Conservation (phyloP, 768 basidiomycete genomes). For the Fomitopsis serialis region DNA sequence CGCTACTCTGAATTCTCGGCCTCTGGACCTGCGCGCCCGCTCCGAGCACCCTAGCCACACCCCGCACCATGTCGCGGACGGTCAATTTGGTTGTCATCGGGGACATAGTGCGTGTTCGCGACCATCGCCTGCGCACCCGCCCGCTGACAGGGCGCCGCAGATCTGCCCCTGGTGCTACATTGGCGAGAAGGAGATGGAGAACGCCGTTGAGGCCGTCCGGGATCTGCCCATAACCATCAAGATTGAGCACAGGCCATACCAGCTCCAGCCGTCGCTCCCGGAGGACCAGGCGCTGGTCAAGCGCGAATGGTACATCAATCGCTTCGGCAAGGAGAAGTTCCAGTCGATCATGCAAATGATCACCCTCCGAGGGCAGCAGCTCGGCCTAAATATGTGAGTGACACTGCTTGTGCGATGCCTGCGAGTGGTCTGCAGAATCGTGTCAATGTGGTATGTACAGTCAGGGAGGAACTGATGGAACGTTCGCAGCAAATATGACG, state of each 20-base stretch:
- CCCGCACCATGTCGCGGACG: constrained; percentile 6
- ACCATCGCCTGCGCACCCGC: neutral
- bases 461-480: too few species aligned
- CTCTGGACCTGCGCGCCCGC: too few species aligned
- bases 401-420: neutral
- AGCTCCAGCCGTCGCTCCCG: constrained; percentile 34
- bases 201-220: constrained; percentile 28
- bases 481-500: constrained; percentile 48
- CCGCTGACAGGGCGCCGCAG: constrained; percentile 15
- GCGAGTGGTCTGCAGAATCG: neutral
- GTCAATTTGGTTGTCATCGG: constrained; percentile 26
- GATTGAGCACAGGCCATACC: constrained; percentile 43
- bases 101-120: constrained; percentile 27
- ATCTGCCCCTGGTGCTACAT: constrained; percentile 40
- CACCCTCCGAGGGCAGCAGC: constrained; percentile 27
- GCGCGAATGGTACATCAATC: constrained; percentile 22
- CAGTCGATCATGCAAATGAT: constrained; percentile 27
- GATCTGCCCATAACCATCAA: constrained; percentile 30
- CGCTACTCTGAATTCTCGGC: neutral
- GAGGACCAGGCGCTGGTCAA: constrained; percentile 24
- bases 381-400: constrained; percentile 42
- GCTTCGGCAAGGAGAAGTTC: constrained; percentile 36
- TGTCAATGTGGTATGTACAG: too few species aligned
- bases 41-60: neutral
- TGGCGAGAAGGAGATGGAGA: constrained; percentile 33